A percentile compares a stretch with the other conserved stretches of the same genome.
Evolutionary conservation across 2,329 filamentous ascomycete species (phyloP).

Genomic region (Colletotrichum tamarilloi): DNA sequence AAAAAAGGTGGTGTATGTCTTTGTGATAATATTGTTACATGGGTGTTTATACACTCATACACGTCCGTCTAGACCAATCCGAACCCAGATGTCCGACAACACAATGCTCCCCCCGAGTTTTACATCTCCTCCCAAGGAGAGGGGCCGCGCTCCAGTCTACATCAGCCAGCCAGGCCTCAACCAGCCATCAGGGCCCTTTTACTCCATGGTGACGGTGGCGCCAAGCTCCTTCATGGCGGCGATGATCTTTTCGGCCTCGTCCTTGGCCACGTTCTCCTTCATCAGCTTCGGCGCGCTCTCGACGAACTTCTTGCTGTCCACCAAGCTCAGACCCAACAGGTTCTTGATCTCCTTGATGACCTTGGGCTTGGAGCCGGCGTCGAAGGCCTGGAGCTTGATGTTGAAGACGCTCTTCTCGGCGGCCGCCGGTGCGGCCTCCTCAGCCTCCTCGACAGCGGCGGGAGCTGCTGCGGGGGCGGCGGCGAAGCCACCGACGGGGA

Average conservation of each 20-base stretch:
- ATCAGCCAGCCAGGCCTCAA: not conserved
- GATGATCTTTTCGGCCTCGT: constrained; percentile 99
- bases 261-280: constrained; percentile 99
- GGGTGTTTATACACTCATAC: constrained; percentile 44
- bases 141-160: constrained; percentile 7
- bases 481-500: constrained; percentile 92
- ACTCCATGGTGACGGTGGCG: constrained; percentile 92
- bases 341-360: constrained; percentile 99
- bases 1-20: constrained; percentile 36
- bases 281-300: constrained; percentile 97
- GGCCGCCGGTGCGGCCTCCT: constrained; percentile 87
- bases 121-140: constrained; percentile 11
- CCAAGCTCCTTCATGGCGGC: constrained; percentile 93
- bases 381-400: constrained; percentile 92
- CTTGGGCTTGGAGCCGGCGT: constrained; percentile 93
- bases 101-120: constrained; percentile 17
- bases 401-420: constrained; percentile 99
- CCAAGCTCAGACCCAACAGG: constrained; percentile 92
- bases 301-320: constrained; percentile 99
- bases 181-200: constrained; percentile 48
- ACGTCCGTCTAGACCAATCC: constrained; percentile 33
- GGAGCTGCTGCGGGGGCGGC: constrained; percentile 65
- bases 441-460: constrained; percentile 79
- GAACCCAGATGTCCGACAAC: constrained; percentile 31
- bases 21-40: constrained; percentile 45